phyloP scores from a whole-genome alignment of 2,329 filamentous ascomycete species.

The Escovopsis weberi region DNA sequence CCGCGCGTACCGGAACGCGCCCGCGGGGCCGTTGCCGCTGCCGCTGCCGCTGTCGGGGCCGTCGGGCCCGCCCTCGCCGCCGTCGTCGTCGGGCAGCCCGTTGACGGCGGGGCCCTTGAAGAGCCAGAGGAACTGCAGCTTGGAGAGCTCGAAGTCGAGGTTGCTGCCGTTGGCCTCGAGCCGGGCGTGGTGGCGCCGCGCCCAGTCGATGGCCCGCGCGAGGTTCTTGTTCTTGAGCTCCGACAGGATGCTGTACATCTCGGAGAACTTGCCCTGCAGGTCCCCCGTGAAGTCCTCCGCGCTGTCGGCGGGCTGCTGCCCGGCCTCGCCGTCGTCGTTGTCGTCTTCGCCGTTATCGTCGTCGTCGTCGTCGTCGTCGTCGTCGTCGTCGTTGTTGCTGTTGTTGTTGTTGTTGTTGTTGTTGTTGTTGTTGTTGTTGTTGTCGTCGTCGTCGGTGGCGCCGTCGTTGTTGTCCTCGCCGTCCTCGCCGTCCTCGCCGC shows the following conservation, averaged over 20 bases:
- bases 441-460: conserved; percentile 11
- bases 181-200: conserved; percentile 50
- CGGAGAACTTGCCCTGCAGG: conserved; percentile 67
- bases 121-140: conserved; percentile 79
- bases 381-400: conserved; percentile 7
- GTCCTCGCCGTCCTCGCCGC: conserved; percentile 7
- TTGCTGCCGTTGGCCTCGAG: conserved; percentile 79
- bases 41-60: conserved; percentile 58
- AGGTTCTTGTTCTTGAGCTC: conserved; percentile 64
- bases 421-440: too few relatives aligned
- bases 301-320: conserved; percentile 7
- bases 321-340: conserved; percentile 12
- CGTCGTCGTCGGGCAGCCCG: conserved; percentile 37
- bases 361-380: conserved; percentile 5
- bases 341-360: too few relatives aligned
- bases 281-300: conserved; percentile 23
- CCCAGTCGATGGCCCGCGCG: conserved; percentile 76
- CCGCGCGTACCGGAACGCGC: conserved; percentile 64
- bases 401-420: too few relatives aligned
- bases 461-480: too few relatives aligned
- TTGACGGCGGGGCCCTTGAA: conserved; percentile 50
- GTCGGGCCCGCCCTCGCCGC: conserved; percentile 42
- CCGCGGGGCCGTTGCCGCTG: conserved; percentile 40
- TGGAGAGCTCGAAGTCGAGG: conserved; percentile 85
- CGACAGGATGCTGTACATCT: conserved; percentile 83